phyloP scores from a whole-genome alignment of 192 early-diverging fungal genomes.

The Radiomyces spectabilis region DNA sequence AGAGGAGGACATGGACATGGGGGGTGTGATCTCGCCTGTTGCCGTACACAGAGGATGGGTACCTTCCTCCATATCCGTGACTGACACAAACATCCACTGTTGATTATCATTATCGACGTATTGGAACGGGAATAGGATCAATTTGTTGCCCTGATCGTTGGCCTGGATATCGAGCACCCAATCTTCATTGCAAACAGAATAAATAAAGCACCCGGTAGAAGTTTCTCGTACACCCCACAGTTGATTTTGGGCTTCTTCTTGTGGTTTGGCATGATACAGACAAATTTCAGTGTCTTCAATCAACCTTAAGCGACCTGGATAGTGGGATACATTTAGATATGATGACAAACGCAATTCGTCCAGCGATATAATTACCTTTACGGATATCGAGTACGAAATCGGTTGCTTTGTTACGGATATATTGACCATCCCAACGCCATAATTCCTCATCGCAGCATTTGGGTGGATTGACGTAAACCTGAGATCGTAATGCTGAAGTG shows the following conservation, averaged over 20 bases:
- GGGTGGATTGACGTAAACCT: conserved; percentile 10
- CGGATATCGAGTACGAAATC: conserved; percentile 25
- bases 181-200: conserved; percentile 16
- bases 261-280: conserved; percentile 14
- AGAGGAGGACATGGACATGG: background rate
- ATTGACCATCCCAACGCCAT: conserved; percentile 23
- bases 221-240: conserved; percentile 14
- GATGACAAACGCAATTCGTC: background rate
- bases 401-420: conserved; percentile 20
- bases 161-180: too few species aligned
- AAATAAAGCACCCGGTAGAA: conserved; percentile 14
- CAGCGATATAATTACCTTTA: conserved; percentile 17
- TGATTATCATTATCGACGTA: conserved; percentile 25
- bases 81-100: conserved; percentile 18
- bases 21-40: background rate
- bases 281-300: conserved; percentile 36
- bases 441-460: conserved; percentile 12
- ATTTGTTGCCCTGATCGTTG: background rate
- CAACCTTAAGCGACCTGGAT: conserved; percentile 26
- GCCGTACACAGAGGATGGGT: background rate
- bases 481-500: conserved; percentile 8
- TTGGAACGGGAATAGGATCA: conserved; percentile 20
- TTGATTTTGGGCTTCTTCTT: conserved; percentile 22
- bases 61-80: background rate
- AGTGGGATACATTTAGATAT: background rate